Percentiles rank a stretch among this genome's conserved stretches.
These are phyloP conservation scores for Aspergillus cristatus DNA, from an alignment of 495 filamentous ascomycete species.

Conservation along the genomic window DNA sequence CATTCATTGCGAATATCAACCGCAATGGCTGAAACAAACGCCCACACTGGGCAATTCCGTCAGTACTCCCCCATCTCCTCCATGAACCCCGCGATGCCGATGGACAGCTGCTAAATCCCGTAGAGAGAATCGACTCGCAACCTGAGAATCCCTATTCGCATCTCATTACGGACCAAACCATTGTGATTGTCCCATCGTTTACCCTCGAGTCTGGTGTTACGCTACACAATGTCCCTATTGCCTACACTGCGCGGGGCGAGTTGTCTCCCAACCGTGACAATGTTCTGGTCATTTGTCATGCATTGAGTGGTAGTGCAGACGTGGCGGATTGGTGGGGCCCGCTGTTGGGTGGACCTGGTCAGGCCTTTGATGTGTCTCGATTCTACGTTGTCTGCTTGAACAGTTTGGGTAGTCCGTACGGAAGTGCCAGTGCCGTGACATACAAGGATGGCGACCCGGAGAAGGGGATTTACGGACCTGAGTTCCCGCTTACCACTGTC, in stretches of 20 bases:
- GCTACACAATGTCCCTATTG: slow-evolving; percentile 80
- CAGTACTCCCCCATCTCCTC: slow-evolving; percentile 26
- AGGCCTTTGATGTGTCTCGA: slow-evolving; percentile 82
- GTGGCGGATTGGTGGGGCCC: slow-evolving; percentile 98
- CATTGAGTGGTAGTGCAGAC: slow-evolving; percentile 90
- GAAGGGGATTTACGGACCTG: slow-evolving; percentile 79
- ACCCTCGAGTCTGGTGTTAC: slow-evolving; percentile 89
- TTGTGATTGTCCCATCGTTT: slow-evolving; percentile 79
- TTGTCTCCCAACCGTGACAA: slow-evolving; percentile 73
- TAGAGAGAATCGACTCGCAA: slow-evolving; percentile 57
- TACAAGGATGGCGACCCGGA: slow-evolving; percentile 66
- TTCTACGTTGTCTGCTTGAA: slow-evolving; percentile 97
- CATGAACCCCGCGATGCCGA: background rate
- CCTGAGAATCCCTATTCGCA: slow-evolving; percentile 86
- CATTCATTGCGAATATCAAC: slow-evolving; percentile 5
- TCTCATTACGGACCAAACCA: slow-evolving; percentile 78
- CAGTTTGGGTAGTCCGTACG: slow-evolving; percentile 92
- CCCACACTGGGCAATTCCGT: slow-evolving; percentile 25
- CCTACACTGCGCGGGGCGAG: slow-evolving; percentile 78
- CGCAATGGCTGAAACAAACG: slow-evolving; percentile 21
- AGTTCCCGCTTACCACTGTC: slow-evolving; percentile 92
- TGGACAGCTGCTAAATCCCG: slow-evolving; percentile 51
- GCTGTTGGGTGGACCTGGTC: slow-evolving; percentile 76
- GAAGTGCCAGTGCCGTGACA: slow-evolving; percentile 91
- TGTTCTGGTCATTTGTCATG: slow-evolving; percentile 95